Base-by-base conservation (phyloP, 768 basidiomycete species). In the Sporobolomyces pararoseus region DNA sequence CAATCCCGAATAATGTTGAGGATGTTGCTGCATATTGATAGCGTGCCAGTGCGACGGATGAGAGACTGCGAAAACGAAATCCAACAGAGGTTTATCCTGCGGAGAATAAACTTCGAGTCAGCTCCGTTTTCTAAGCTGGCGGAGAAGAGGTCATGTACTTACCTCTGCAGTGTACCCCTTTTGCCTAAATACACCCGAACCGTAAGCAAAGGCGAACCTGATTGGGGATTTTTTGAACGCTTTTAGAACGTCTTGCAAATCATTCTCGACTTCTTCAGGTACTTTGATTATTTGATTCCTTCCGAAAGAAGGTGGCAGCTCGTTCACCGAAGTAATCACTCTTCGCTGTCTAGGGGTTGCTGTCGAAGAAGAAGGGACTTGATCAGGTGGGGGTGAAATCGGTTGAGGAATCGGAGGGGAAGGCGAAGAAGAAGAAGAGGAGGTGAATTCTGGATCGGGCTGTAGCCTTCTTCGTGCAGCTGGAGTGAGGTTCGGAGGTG, bases 181-280 rank as follows among this genome's bases (percentile, higher is more conserved):
- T 80, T 99, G 96, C 76, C 90, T 86, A 75, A 96, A 96, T 2
- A 98, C 93, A 0, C 95, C 96, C 4, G 89, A 91, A 17, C 96
- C 96, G 78, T 98, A 99, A 0, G 96, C 96, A 77, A 97, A 93
- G 1, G 94, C 96, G 82, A 95, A 98, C 27, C 94, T 87, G 57
- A 97, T 89, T 14, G 94, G 94, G 0, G 91, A 90, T 21, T 60
- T 54, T 49, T 91, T 84, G 76, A 97, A 95, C 55, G 86, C 83
- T 19, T 82, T 81, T 39, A 96, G 87, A 65, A 97, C 87, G 68
- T 84, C 83, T 77, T 93, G 89, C 21, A 95, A 84, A 19, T 76
- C 77, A 21, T 32, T 51, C 55, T 70, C 23, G 9, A 77, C 54
- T 47, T 68, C 53, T 7, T 53, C 50, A 5, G 75, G 65, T 0